Evolutionary conservation across 2,329 filamentous ascomycete species (phyloP), one percentile per base, ranked within the genome.

Genomic region (Xylaria hypoxylon): DNA sequence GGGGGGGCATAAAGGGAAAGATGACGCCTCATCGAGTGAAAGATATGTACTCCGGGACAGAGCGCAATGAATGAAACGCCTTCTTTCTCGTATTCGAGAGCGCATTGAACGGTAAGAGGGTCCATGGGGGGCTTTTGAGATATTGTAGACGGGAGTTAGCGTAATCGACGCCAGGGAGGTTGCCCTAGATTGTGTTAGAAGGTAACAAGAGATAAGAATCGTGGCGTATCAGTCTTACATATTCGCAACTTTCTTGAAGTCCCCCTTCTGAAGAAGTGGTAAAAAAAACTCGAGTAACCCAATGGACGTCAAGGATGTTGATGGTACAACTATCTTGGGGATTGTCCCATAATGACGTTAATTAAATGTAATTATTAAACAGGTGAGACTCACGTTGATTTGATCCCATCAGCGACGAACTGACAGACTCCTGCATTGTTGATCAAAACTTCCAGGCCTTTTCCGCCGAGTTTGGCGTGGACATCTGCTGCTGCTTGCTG

Each of bases 91-190:
- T 80, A 78, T 2, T 78, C 77, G 7, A 78, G 53, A 0, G 81
- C 77, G 52, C 80, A 84, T 65, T 83, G 82, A 0, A 80, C 76
- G 1, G 81, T 85, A 40, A 86, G 70, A 75, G 81, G 80, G 65
- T 84, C 83, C 66, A 84, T 62, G n/a, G 0, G 82, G 82, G 0
- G 83, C 79, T 67, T 85, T 86, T 17, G 80, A 79, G 68, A 85
- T 77, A 53, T 71, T 71, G 59, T 71, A 71, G 11, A 65, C 60
- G 5, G 70, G 70, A 8, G 55, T 62, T 17, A 62, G 33, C 11
- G 64, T 42, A n/a, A 69, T 69, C 17, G 74, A 72, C 24, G 66
- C 68, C 2, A 73, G 28, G 4, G 58, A 59, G 6, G 69, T 77
- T 68, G 70, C 80, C 17, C 42, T 58, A 8, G 35, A 24, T 13